Percentiles rank a stretch among this genome's conserved stretches.
phyloP scores from a whole-genome alignment of 768 basidiomycete genomes.

The Suillus spraguei region DNA sequence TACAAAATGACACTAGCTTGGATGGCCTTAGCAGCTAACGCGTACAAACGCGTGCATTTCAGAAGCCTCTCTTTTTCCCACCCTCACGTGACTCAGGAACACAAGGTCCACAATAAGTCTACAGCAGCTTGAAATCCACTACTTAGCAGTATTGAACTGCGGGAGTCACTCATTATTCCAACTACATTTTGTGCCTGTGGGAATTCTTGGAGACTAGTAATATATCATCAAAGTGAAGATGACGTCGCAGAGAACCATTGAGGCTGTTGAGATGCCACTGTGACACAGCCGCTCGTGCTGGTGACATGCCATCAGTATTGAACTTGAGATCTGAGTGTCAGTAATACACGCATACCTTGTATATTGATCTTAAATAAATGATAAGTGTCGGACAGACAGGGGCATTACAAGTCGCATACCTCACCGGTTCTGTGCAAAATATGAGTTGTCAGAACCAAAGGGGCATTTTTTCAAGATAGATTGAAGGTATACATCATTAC shows the following conservation, averaged over 20 bases:
- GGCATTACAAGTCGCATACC: neutral
- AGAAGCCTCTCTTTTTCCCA: constrained; percentile 9
- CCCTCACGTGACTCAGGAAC: constrained; percentile 3
- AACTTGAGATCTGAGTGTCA: neutral
- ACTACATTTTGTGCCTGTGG: neutral
- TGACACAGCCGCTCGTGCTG: neutral
- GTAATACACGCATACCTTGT: neutral
- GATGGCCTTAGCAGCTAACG: constrained; percentile 6
- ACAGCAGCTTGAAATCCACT: too few species aligned
- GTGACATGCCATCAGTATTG: neutral
- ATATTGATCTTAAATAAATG: neutral
- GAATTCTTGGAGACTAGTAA: neutral
- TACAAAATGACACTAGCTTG: neutral
- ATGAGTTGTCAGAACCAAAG: constrained; percentile 10
- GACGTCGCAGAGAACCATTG: neutral
- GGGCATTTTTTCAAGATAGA: constrained; percentile 13
- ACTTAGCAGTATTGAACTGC: too few species aligned
- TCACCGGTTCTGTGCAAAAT: neutral
- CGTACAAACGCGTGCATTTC: constrained; percentile 21
- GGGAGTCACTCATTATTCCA: too few species aligned
- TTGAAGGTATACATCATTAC: constrained; percentile 27
- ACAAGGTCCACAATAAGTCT: too few species aligned
- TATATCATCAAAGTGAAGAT: neutral
- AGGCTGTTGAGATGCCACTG: neutral
- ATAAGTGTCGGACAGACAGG: neutral